Base-by-base conservation (phyloP, 2,329 filamentous ascomycete species). In the Aspergillus melleus region DNA sequence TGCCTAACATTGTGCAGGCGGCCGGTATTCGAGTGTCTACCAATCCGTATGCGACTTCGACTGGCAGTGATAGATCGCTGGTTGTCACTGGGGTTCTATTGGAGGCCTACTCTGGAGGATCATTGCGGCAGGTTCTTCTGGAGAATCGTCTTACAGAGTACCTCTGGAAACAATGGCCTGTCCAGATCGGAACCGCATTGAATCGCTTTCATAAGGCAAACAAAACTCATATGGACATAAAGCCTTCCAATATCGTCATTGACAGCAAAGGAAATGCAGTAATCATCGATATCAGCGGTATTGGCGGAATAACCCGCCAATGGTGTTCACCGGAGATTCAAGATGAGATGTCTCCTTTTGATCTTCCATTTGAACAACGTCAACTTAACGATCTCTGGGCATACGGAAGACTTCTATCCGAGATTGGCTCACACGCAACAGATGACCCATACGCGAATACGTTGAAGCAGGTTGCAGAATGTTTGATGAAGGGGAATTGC, bases 221-320 rank as follows among this genome's bases (percentile, higher is more conserved):
- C 5, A 59, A 62, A 61, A 63, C 61, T 24, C 62, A 67, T 50
- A 67, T 63, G 60, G 65, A 67, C 36, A 19, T 66, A 11, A 64
- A 68, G 52, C 61, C 65, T 58, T 67, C 60, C 49, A 67, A 66
- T 55, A 49, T 67, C 30, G 65, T 66, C 24, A 12, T 68, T 24
- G 62, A 68, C 24, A 10, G 16, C 10, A 39, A 55, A 16, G 62
- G 64, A 58, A 65, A 66, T 55, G 61, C 60, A 51, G 52, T 66
- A 11, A 16, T 66, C 20, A 67, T 69, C 47, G 65, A 69, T 47
- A 69, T 69, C 20, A 66, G 68, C 22, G 62, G 66, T 11, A 61
- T 67, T 29, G 58, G 68, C 19, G 65, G 64, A 10, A 52, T 62
- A 22, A 68, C 64, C 20, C 52, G 52, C 29, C 55, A 26, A 55